phyloP scores from a whole-genome alignment of 2,329 filamentous ascomycete genomes.

The Chaetothyriales sp. region DNA sequence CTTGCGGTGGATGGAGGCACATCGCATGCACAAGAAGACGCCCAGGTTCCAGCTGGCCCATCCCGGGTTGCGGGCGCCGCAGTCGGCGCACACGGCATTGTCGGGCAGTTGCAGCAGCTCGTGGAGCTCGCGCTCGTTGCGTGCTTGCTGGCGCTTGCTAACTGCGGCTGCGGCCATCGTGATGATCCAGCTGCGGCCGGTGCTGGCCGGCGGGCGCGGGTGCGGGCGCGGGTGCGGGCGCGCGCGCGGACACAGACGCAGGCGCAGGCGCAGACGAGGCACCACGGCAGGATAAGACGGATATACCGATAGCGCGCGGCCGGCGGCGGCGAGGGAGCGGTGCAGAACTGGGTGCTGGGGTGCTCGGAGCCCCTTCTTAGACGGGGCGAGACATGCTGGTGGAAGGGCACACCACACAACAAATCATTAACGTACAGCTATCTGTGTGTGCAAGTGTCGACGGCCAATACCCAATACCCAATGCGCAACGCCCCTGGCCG shows the following conservation, averaged over 20 bases:
- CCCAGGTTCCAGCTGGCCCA: constrained; percentile 99
- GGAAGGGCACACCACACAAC: no score
- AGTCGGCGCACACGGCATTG: constrained; percentile 91
- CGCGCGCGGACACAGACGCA: neutral
- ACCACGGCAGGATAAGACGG: neutral
- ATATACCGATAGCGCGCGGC: no score
- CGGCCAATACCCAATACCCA: no score
- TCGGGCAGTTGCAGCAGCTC: constrained; percentile 80
- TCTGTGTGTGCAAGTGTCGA: no score
- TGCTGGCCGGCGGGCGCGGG: neutral
- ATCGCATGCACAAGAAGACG: constrained; percentile 95
- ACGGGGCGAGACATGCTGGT: no score
- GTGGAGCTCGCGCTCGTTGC: constrained; percentile 84
- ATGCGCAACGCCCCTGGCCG: no score
- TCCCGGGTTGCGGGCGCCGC: constrained; percentile 78
- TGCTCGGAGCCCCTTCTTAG: no score
- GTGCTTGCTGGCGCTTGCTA: constrained; percentile 94
- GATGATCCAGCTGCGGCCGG: no score
- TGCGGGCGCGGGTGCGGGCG: no score
- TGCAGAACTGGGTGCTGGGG: no score
- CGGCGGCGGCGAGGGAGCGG: no score
- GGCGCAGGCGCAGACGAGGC: neutral
- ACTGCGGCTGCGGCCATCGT: constrained; percentile 26
- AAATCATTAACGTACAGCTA: no score
- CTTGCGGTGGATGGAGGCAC: constrained; percentile 87